Conservation (phyloP, 495 filamentous ascomycete species). For the Penicillium angulare region DNA sequence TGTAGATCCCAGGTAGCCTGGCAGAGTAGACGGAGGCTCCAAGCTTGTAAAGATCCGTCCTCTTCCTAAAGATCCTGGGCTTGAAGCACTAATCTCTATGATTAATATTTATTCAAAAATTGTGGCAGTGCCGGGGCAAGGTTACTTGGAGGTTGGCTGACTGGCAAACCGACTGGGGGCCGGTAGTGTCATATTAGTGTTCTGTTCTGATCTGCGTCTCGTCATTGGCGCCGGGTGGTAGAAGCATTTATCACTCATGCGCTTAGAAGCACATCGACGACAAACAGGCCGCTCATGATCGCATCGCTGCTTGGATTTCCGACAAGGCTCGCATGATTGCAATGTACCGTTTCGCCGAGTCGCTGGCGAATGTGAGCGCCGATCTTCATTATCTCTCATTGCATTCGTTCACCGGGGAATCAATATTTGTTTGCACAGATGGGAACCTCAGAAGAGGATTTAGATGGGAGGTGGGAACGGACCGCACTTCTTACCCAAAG, state of each 20-base stretch:
- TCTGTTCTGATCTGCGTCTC: slow-evolving; percentile 19
- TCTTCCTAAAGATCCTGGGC: slow-evolving; percentile 24
- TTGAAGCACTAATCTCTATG: slow-evolving; percentile 21
- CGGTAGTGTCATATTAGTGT: slow-evolving; percentile 7
- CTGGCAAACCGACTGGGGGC: slow-evolving; percentile 15
- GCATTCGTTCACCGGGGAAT: neutral
- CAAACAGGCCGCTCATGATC: slow-evolving; percentile 43
- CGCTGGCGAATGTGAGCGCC: slow-evolving; percentile 24
- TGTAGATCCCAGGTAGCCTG: slow-evolving; percentile 51
- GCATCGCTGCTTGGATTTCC: slow-evolving; percentile 51
- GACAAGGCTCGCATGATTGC: slow-evolving; percentile 53
- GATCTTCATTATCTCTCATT: slow-evolving; percentile 21
- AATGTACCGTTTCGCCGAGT: slow-evolving; percentile 47
- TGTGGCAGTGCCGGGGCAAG: neutral
- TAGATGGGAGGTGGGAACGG: too few relatives aligned
- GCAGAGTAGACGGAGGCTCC: slow-evolving; percentile 26
- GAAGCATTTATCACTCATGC: slow-evolving; percentile 34
- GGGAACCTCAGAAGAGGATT: too few relatives aligned
- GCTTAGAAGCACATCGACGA: slow-evolving; percentile 34
- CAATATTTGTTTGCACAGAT: too few relatives aligned
- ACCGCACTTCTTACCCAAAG: too few relatives aligned
- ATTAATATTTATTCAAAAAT: neutral
- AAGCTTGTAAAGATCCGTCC: slow-evolving; percentile 21
- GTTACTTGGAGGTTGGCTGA: slow-evolving; percentile 30
- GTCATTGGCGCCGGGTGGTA: slow-evolving; percentile 50